Base-by-base conservation (phyloP, 495 filamentous ascomycete species). In the Parathielavia hyrcaniae region DNA sequence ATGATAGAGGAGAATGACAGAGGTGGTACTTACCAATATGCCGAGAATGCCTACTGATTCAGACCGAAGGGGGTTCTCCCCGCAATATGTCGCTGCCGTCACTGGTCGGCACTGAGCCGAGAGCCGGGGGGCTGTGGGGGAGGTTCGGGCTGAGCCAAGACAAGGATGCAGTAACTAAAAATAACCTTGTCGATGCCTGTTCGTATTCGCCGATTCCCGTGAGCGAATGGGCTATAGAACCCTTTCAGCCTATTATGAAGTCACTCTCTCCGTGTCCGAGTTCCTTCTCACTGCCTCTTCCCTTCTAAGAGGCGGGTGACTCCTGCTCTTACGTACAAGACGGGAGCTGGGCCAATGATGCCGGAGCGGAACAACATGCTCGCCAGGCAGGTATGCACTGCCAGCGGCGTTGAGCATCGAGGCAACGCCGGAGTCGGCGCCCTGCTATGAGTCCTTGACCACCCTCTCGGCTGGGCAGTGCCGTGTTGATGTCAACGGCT, bases 271-370 rank as follows among this genome's bases (percentile, higher is more conserved):
- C 41, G 43, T 47, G 53, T 38, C 48, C 41, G 8, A 22, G 32
- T 47, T 23, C 51, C 51, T 26, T 54, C 51, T 32, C 16, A 6
- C 23, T 13, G 13, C 14, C 17, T 14, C 19, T 17, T 20, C 7
- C 11, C 9, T 6, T 55, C 41, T 47, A 47, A 55, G 53, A 6
- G 53, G 13, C 5, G 12, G 10, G 14, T 14, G 14, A 5, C 7
- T 26, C 16, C 38, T 30, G 34, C 32, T 22, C 39, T 56, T 56
- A 56, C 44, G 54, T 49, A 38, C 0, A 5, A n/a, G 43, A 17
- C 53, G 23, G 30, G 6, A n/a, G 32, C 16, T 46, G 43, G 19
- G 17, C 53, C 53, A 55, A 55, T 55, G 19, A 32, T 38, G 43
- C 52, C n/a, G 23, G 40, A 35, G 16, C 39, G 26, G 38, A 43